Conservation (phyloP, 2,329 filamentous ascomycete species). For the Chaetomium strumarium region DNA sequence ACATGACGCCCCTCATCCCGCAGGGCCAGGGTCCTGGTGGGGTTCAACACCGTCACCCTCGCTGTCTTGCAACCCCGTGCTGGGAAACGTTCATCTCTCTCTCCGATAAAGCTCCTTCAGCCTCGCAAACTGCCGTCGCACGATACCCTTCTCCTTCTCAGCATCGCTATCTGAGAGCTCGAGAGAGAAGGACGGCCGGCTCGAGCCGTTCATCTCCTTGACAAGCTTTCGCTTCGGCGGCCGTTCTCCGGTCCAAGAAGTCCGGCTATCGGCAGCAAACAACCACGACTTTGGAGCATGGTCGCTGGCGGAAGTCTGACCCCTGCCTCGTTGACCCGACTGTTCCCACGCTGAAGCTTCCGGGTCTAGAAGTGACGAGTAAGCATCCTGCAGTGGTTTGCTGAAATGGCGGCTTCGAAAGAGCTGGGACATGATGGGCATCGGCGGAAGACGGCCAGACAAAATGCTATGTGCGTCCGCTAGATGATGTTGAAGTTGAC, state of each 20-base stretch:
- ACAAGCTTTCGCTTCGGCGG: constrained; percentile 23
- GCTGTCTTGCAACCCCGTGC: constrained; percentile 4
- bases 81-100: constrained; percentile 11
- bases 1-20: background rate
- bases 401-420: constrained; percentile 13
- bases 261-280: constrained; percentile 13
- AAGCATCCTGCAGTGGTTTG: constrained; percentile 15
- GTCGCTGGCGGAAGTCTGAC: constrained; percentile 10
- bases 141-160: constrained; percentile 22
- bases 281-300: constrained; percentile 19
- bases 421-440: constrained; percentile 18
- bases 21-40: constrained; percentile 1
- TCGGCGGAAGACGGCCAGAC: background rate
- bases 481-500: background rate
- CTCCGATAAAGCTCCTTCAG: constrained; percentile 21
- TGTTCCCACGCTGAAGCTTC: constrained; percentile 1
- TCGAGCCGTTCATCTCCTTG: constrained; percentile 22
- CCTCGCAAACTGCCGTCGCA: constrained; percentile 20
- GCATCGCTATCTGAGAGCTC: constrained; percentile 22
- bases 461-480: background rate
- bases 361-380: constrained; percentile 22
- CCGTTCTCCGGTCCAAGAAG: constrained; percentile 18
- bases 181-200: constrained; percentile 19
- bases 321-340: background rate
- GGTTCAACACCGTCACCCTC: background rate